These are phyloP conservation scores for Colletotrichum siamense DNA, from an alignment of 2,329 filamentous ascomycete species.

Conservation along the genomic window DNA sequence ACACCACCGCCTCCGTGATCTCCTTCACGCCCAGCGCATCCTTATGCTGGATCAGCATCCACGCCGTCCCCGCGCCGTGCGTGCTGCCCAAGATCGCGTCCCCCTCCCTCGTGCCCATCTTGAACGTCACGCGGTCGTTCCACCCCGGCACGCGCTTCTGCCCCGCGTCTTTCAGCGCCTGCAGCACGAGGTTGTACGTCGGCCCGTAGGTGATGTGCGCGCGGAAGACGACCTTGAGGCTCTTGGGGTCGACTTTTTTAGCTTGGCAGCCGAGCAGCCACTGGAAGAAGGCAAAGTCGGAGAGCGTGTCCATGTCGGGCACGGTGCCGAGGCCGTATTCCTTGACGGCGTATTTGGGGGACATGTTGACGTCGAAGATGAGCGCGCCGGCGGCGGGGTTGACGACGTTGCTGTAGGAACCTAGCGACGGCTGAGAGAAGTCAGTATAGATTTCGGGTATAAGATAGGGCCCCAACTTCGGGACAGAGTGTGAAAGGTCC, in stretches of 20 bases:
- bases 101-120: background rate
- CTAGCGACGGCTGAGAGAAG: background rate
- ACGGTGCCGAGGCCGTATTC: background rate
- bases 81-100: background rate
- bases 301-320: background rate
- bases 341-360: background rate
- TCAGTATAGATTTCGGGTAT: fast-evolving
- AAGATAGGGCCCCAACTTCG: background rate
- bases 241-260: fast-evolving
- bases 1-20: background rate
- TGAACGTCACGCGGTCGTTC: background rate
- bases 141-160: background rate
- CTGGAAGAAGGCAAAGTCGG: background rate
- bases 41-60: background rate
- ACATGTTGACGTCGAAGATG: background rate
- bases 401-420: background rate
- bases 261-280: background rate
- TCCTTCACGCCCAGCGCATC: background rate
- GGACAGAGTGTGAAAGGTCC: background rate
- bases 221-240: background rate
- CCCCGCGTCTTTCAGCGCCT: background rate
- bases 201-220: background rate
- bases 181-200: background rate
- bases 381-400: background rate
- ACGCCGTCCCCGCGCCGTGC: background rate